These are phyloP conservation scores for Suhomyces bribrorum DNA, from an alignment of 1,139 yeast genomes.

Conservation along the genomic window DNA sequence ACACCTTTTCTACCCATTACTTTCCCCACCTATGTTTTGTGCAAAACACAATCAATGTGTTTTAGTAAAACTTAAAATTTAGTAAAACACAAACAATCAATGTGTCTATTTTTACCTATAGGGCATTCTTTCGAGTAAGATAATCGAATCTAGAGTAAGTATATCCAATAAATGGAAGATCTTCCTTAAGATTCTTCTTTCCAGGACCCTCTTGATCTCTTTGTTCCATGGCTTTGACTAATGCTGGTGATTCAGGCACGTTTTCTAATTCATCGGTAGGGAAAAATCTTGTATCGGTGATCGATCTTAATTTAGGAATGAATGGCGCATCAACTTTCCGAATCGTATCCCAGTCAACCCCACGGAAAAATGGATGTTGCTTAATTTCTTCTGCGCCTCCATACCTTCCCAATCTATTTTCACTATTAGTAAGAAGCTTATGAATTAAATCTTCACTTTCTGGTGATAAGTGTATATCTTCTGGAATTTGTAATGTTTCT, in stretches of 20 bases:
- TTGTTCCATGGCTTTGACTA: slow-evolving; percentile 67
- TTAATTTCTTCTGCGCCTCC: slow-evolving; percentile 95
- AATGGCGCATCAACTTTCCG: slow-evolving; percentile 95
- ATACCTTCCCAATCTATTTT: slow-evolving; percentile 83
- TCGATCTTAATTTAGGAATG: slow-evolving; percentile 69
- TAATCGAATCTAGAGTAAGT: slow-evolving; percentile 94
- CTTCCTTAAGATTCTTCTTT: slow-evolving; percentile 64
- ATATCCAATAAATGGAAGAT: slow-evolving; percentile 94
- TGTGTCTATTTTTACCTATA: slow-evolving; percentile 24
- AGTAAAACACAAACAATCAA: too few species aligned
- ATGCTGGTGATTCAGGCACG: slow-evolving; percentile 91
- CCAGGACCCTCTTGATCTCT: slow-evolving; percentile 45
- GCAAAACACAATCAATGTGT: too few species aligned
- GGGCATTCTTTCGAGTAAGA: slow-evolving; percentile 82
- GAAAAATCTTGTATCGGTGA: slow-evolving; percentile 96
- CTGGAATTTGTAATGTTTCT: slow-evolving; percentile 91
- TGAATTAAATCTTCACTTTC: slow-evolving; percentile 93
- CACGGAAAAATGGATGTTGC: slow-evolving; percentile 89
- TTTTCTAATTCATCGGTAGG: slow-evolving; percentile 96
- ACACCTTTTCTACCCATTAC: too few species aligned
- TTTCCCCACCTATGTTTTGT: too few species aligned
- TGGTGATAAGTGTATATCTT: slow-evolving; percentile 88
- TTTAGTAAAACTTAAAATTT: too few species aligned
- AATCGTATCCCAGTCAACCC: slow-evolving; percentile 95
- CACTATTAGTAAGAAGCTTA: slow-evolving; percentile 78